Conservation (phyloP, 2,329 filamentous ascomycete genomes). For the Claviceps maximensis region DNA sequence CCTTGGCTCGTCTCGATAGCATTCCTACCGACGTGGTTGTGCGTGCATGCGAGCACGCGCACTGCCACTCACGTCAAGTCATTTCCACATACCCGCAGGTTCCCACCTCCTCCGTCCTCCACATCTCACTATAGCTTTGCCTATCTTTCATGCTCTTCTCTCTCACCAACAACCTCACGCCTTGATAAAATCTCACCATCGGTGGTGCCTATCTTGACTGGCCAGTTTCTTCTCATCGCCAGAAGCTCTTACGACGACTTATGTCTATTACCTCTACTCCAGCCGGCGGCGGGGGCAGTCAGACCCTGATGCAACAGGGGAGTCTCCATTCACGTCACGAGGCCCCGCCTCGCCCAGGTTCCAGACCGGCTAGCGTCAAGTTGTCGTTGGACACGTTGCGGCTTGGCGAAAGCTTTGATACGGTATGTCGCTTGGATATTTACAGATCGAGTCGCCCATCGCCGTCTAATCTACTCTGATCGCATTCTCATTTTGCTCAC, state of each 20-base stretch:
- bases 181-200: neutral
- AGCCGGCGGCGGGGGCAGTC: neutral
- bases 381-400: conserved; percentile 5
- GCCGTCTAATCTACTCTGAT: neutral
- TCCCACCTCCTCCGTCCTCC: neutral
- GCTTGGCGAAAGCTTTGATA: conserved; percentile 7
- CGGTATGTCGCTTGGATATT: conserved; percentile 1
- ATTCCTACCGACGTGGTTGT: too few species aligned
- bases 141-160: neutral
- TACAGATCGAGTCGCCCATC: neutral
- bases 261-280: conserved; percentile 6
- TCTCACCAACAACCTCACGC: neutral
- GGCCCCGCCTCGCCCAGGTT: neutral
- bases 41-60: too few species aligned
- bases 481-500: neutral
- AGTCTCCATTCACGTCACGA: neutral
- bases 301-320: neutral
- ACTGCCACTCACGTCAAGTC: too few species aligned
- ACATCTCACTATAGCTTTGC: neutral
- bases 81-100: too few species aligned
- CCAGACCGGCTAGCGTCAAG: conserved; percentile 1
- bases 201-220: neutral
- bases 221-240: neutral
- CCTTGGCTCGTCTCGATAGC: too few species aligned
- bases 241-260: neutral